Conservation (phyloP, 1,284 basidiomycete species). For the Chalciporus sp. region DNA sequence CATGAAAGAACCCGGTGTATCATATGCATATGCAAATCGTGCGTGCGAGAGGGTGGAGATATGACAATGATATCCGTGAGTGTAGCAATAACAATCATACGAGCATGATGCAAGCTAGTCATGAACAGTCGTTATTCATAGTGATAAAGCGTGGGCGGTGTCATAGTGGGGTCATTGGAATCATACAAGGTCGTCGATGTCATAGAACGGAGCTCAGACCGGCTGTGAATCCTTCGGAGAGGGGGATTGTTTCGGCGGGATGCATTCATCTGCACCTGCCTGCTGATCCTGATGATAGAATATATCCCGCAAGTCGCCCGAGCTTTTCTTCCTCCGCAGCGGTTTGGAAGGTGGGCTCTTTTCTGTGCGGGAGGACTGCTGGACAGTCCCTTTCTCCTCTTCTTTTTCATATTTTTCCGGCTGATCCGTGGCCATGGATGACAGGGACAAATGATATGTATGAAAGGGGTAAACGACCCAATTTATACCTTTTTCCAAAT, state of each 20-base stretch:
- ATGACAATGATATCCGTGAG: not conserved
- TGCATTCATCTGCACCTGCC: not conserved
- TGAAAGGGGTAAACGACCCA: not conserved
- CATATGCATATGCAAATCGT: not conserved
- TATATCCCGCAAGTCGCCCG: conserved; percentile 44
- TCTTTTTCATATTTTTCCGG: not conserved
- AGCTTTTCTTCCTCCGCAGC: conserved; percentile 47
- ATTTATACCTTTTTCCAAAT: not conserved
- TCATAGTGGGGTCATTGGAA: no score
- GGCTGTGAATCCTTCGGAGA: not conserved
- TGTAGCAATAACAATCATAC: not conserved
- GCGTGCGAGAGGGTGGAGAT: not conserved
- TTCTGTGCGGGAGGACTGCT: not conserved
- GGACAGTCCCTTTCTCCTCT: not conserved
- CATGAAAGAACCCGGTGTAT: no score
- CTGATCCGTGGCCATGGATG: not conserved
- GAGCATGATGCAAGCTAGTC: not conserved
- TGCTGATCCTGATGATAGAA: conserved; percentile 16
- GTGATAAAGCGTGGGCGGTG: not conserved
- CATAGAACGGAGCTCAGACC: not conserved
- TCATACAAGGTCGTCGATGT: not conserved
- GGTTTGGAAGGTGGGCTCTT: not conserved
- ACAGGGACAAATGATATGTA: not conserved
- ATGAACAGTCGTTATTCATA: not conserved
- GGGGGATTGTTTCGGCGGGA: not conserved